phyloP scores from a whole-genome alignment of 2,329 filamentous ascomycete genomes.

The Neonectria faginata region DNA sequence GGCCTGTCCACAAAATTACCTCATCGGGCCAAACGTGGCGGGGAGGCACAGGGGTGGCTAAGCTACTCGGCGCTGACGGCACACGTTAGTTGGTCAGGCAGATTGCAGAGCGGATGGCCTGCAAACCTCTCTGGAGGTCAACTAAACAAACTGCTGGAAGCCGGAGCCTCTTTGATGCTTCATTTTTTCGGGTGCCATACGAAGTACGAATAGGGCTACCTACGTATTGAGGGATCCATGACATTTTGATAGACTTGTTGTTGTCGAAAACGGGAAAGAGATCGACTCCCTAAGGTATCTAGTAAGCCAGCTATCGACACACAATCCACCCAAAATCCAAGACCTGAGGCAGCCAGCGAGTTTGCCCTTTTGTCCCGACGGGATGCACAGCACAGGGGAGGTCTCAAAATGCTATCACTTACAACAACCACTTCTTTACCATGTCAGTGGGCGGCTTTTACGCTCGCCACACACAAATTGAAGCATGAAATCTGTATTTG shows the following conservation, averaged over 20 bases:
- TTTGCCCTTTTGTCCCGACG: neutral
- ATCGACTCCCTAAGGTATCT: neutral
- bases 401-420: neutral
- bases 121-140: neutral
- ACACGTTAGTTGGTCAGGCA: constrained; percentile 2
- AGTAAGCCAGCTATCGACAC: neutral
- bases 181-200: neutral
- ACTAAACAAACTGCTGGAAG: neutral
- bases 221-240: neutral
- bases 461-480: neutral
- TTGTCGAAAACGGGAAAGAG: neutral
- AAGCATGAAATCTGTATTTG: constrained; percentile 13
- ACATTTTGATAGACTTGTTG: neutral
- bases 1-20: neutral
- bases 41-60: constrained; percentile 9
- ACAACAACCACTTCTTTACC: neutral
- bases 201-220: neutral
- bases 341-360: neutral
- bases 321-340: neutral
- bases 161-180: neutral
- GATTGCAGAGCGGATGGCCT: constrained; percentile 9
- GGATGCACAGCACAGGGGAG: neutral
- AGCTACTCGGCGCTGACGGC: constrained; percentile 6
- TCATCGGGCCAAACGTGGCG: constrained; percentile 7
- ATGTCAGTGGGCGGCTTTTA: neutral